These are phyloP conservation scores for Stentor coeruleus DNA, from an alignment of 73 alveolate genomes.

Conservation along the genomic window DNA sequence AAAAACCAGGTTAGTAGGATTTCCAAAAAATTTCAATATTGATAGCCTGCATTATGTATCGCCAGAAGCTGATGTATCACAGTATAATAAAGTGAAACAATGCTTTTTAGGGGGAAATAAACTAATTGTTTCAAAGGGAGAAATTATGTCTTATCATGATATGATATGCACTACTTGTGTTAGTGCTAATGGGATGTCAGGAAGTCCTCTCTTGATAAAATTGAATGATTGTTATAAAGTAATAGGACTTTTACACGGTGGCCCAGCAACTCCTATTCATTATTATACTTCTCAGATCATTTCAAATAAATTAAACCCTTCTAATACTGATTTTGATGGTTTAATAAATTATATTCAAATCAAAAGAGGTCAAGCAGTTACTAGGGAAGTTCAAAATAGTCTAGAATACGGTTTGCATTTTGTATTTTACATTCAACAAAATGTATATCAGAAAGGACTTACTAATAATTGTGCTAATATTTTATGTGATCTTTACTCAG, in stretches of 20 bases:
- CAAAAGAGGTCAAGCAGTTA: not conserved
- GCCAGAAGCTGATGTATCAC: not conserved
- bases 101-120: not conserved
- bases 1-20: not conserved
- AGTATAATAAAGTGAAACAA: not conserved
- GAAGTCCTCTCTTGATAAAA: not conserved
- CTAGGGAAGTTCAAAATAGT: not conserved
- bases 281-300: too few relatives aligned
- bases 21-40: not conserved
- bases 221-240: not conserved
- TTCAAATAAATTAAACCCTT: not conserved
- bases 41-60: not conserved
- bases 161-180: not conserved
- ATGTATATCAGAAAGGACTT: not conserved
- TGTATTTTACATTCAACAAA: too few relatives aligned
- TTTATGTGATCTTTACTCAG: not conserved
- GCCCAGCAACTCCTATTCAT: slow-evolving; percentile 1
- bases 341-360: too few relatives aligned
- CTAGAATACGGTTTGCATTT: too few relatives aligned
- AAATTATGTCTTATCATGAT: too few relatives aligned
- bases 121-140: not conserved
- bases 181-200: not conserved
- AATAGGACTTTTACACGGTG: not conserved
- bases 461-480: not conserved
- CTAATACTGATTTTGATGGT: not conserved